A percentile compares a stretch with the other conserved stretches of the same genome.
Conservation (phyloP, 2,329 filamentous ascomycete species). For the Rutstroemia sp. region DNA sequence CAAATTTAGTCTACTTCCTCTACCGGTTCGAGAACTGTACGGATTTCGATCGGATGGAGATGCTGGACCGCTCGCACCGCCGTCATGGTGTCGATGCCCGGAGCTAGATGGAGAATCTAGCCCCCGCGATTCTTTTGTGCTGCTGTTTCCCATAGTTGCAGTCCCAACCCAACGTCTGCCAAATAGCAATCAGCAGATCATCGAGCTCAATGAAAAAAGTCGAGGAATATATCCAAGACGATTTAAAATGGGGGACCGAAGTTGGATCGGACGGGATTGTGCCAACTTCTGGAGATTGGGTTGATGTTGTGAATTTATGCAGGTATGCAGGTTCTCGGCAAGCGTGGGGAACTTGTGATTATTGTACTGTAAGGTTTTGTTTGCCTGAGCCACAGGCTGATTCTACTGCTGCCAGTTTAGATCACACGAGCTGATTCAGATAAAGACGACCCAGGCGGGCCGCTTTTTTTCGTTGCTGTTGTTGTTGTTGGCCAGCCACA, state of each 20-base stretch:
- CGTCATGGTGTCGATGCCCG: constrained; percentile 16
- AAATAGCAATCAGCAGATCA: constrained; percentile 22
- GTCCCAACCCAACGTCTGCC: constrained; percentile 20
- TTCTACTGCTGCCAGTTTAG: constrained; percentile 2
- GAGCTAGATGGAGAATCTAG: constrained; percentile 18
- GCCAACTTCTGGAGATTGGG: constrained; percentile 5
- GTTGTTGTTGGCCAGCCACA: background rate
- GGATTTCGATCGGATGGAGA: constrained; percentile 20
- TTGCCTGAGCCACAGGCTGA: constrained; percentile 12
- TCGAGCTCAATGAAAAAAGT: constrained; percentile 11
- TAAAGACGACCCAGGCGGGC: constrained; percentile 9
- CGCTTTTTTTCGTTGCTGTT: background rate
- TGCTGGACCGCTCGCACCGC: constrained; percentile 16
- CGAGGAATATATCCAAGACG: constrained; percentile 6
- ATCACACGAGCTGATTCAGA: constrained; percentile 19
- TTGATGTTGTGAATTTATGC: constrained; percentile 21
- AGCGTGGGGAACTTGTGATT: constrained; percentile 20
- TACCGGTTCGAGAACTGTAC: constrained; percentile 22
- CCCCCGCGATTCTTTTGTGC: constrained; percentile 24
- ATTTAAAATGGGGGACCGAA: background rate
- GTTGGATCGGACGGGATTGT: background rate
- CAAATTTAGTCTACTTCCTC: constrained; percentile 27
- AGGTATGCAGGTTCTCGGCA: constrained; percentile 21
- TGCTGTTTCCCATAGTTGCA: constrained; percentile 29
- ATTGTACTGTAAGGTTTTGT: background rate